phyloP scores from a whole-genome alignment of 306 rosid species.

The Casuarina equisetifolia region DNA sequence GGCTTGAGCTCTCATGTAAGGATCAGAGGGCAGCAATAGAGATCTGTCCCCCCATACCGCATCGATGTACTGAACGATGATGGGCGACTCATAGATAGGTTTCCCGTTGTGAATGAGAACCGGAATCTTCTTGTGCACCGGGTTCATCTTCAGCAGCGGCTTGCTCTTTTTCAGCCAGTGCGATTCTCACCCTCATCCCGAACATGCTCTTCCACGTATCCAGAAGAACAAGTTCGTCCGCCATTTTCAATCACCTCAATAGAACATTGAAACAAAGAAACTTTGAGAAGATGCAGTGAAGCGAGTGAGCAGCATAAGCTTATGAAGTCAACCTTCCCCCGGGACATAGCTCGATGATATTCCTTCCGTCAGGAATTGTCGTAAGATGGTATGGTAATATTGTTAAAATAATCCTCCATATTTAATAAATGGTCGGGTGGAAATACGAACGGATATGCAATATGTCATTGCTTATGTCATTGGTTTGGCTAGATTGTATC shows the following conservation, averaged over 20 bases:
- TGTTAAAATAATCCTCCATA: no score
- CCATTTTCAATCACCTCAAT: constrained; percentile 10
- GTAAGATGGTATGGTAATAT: no score
- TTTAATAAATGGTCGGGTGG: no score
- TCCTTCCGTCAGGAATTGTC: no score
- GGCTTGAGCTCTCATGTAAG: constrained; percentile 41
- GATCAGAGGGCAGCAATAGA: constrained; percentile 41
- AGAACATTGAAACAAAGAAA: not conserved
- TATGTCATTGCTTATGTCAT: no score
- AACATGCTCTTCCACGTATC: constrained; percentile 31
- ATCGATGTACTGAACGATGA: constrained; percentile 41
- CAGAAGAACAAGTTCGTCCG: constrained; percentile 29
- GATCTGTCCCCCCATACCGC: constrained; percentile 33
- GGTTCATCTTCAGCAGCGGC: constrained; percentile 49
- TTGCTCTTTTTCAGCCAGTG: constrained; percentile 46
- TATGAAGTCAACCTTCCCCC: no score
- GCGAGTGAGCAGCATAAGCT: no score
- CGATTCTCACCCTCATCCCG: constrained; percentile 35
- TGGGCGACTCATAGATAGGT: constrained; percentile 48
- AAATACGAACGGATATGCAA: no score
- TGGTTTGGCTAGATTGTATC: no score
- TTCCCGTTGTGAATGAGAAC: constrained; percentile 55
- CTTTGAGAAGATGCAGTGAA: no score
- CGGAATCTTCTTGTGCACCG: constrained; percentile 48
- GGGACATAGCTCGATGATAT: no score